These are phyloP conservation scores for Colletotrichum falcatum DNA, from an alignment of 2,329 filamentous ascomycete species.

Conservation along the genomic window DNA sequence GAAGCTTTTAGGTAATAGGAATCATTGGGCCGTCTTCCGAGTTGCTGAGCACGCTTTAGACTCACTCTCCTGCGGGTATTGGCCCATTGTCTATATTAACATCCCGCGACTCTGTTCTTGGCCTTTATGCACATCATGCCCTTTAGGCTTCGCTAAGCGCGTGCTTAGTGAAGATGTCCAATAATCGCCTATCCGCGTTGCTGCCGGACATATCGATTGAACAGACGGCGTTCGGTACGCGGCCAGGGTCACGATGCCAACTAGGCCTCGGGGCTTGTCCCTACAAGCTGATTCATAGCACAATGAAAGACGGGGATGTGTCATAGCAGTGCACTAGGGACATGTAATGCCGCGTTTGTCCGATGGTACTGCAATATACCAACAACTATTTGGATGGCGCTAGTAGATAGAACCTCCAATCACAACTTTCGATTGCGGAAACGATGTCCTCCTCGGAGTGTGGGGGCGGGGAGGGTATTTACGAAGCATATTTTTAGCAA, in stretches of 20 bases:
- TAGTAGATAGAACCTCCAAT: too few species aligned
- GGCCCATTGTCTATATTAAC: too few species aligned
- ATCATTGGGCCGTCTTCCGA: not conserved
- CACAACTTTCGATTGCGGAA: too few species aligned
- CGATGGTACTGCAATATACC: too few species aligned
- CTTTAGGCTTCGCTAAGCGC: not conserved
- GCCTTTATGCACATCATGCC: not conserved
- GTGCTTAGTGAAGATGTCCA: not conserved
- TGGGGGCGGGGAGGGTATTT: not conserved
- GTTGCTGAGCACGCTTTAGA: too few species aligned
- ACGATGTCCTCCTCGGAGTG: too few species aligned
- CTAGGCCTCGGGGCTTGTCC: not conserved
- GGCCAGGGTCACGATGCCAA: not conserved
- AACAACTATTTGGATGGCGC: too few species aligned
- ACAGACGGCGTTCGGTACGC: not conserved
- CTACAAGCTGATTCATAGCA: not conserved
- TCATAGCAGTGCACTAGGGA: not conserved
- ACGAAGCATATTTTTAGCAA: accelerated
- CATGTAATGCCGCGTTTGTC: not conserved
- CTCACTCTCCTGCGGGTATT: not conserved
- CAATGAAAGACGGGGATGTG: not conserved
- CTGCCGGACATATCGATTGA: not conserved
- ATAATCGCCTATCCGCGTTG: not conserved
- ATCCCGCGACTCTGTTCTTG: too few species aligned
- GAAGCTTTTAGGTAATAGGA: not conserved